Base-by-base conservation (phyloP, 1,284 basidiomycete species). In the Moniliophthora roreri region DNA sequence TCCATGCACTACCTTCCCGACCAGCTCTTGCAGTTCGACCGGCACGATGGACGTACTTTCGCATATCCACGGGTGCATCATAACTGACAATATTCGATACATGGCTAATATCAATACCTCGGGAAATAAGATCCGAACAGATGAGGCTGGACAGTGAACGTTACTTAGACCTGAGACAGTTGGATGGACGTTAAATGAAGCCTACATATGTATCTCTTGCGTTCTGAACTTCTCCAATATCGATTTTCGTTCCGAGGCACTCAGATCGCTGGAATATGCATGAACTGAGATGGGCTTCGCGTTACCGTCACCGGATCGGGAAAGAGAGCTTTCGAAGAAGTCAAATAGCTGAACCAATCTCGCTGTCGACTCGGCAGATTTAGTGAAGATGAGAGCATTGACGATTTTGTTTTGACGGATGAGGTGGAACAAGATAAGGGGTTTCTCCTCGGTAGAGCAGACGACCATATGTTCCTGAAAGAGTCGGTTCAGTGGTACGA, bases 31-130 rank as follows among this genome's bases (percentile, higher is more conserved):
- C 96, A 1, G 96, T 98, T 37, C 96, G 80, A 16, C 96, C 96
- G 0, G 95, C 95, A 45, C 96, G 87, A 69, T 99, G 96, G 16
- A 99, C 92, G 65, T 99, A 98, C 70, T 98, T 98, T 48, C 93
- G 84, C 81, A 97, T 92, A 66, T 98, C 96, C n/a, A 98, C 81
- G 1, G 96, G 95, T 2, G 87, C 87, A 69, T 98, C 96, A 69
- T 98, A 98, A 59, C 87, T 94, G 37, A 99, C 82, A 26, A 98
- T 96, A 69, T 98, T 91, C 10, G 85, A 82, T 41, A 98, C 93
- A 55, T 91, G 83, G 48, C 87, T 91, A 54, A 99, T 89, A 68
- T 99, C 97, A 55, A 98, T 94, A n/a, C 96, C 97, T 57, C 97
- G 85, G 8, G 96, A 92, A 56, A 98, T 92, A 16, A 99, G 77